Base-by-base conservation (phyloP, 1,284 basidiomycete species). In the Xerocomus cyaneibrunnescens region DNA sequence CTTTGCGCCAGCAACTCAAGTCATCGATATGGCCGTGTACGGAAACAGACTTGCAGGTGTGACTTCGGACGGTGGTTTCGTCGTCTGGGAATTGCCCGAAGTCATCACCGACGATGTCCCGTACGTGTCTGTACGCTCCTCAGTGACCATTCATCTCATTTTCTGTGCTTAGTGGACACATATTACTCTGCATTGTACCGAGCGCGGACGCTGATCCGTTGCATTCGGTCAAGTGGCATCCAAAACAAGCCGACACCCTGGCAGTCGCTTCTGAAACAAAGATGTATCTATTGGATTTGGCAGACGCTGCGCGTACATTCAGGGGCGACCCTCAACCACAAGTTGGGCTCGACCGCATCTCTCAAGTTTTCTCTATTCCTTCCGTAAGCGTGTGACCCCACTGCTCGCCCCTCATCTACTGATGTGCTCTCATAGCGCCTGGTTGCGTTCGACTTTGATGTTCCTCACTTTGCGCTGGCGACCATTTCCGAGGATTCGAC, bases 171-270 rank as follows among this genome's bases (percentile, higher is more conserved):
- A 89, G 88, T 46, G 87, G 88, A 31, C 75, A 76, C 44, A 68
- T 91, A 45, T 70, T 90, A 52, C 74, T 91, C 8, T 91, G 86
- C 61, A 79, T 91, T 17, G 76, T 80, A 25, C 83, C 85, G 25
- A 72, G 84, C 30, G 68, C 63, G 16, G 79, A 81, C 52, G 67
- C 74, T 22, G 85, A 87, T 52, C 79, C 80, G 31, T 75, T 92
- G 27, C 85, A 84, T 56, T 81, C 85, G 9, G 88, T 92, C 55
- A 90, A 89, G 62, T 92, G 89, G 89, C 85, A 92, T 61, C 84
- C 88, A 16, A 84, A 82, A 64, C 81, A 88, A 51, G 76, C 79
- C 2, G 85, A 89, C 61, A 81, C 81, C n/a, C 74, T 92, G 38
- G 88, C 87, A 5, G 83, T 92, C 27, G 87, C 87, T 28, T 89